Conservation (phyloP, 2,329 filamentous ascomycete species). For the Helicocarpus griseus region DNA sequence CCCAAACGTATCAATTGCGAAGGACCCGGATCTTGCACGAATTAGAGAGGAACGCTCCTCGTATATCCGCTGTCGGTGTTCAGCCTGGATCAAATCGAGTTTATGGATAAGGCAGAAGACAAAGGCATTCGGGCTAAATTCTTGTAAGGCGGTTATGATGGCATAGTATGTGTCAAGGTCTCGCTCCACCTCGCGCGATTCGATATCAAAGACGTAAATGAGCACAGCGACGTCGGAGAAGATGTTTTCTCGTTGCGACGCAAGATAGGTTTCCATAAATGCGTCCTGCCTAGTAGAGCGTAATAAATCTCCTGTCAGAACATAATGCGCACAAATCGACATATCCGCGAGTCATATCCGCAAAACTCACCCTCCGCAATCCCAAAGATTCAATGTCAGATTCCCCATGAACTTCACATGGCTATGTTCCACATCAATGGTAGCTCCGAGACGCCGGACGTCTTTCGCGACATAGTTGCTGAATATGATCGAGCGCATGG, state of each 20-base stretch:
- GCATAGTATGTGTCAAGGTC: slow-evolving; percentile 87
- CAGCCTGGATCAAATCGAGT: slow-evolving; percentile 86
- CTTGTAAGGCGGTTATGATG: slow-evolving; percentile 77
- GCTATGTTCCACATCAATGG: slow-evolving; percentile 95
- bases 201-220: slow-evolving; percentile 99
- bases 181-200: slow-evolving; percentile 85
- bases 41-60: slow-evolving; percentile 73
- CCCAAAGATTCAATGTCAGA: slow-evolving; percentile 94
- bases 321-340: neutral
- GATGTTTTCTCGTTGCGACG: slow-evolving; percentile 88
- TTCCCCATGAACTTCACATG: slow-evolving; percentile 99
- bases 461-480: slow-evolving; percentile 98
- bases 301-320: neutral
- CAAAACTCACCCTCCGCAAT: slow-evolving; percentile 69
- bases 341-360: no score
- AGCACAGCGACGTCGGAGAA: slow-evolving; percentile 94
- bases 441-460: slow-evolving; percentile 82
- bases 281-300: slow-evolving; percentile 65
- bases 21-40: slow-evolving; percentile 59
- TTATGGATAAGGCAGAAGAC: slow-evolving; percentile 97
- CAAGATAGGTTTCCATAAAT: slow-evolving; percentile 97
- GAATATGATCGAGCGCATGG: slow-evolving; percentile 98
- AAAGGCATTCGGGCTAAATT: slow-evolving; percentile 71
- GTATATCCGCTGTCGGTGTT: slow-evolving; percentile 71
- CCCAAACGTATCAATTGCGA: slow-evolving; percentile 78